Base-by-base conservation (phyloP, 305 asterid genomes). In the Euphrasia arctica region DNA sequence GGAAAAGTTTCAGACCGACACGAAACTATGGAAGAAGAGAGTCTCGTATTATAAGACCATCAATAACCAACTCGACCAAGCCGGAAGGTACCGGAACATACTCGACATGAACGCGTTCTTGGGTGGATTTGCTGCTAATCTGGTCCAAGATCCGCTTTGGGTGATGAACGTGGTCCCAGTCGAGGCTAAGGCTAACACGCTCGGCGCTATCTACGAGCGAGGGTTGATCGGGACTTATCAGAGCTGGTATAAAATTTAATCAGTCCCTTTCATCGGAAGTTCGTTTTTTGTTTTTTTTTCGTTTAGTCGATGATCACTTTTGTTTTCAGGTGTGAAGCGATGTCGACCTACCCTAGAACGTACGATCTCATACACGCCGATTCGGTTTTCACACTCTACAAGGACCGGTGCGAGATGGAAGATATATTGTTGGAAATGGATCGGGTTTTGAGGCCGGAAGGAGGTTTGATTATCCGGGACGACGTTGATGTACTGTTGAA, bases 271-370 rank as follows among this genome's bases (percentile, higher is more conserved):
- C 32, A 18, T 39, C 18, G 8, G 3, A 9, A 39, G 11, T 39
- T 8, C 2, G 10, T 0, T 39, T 39, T 39, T 15, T 7, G 0
- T 18, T 18, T 18, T n/a, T 48, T 48, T 2, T 13, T 48, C 2
- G 22, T 48, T 48, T 48, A 22, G 8, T 48, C 54, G 0, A 3
- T n/a, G 15, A 55, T 45, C 14, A 9, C 2, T 31, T 60, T 67
- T 12, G 36, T 64, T 54, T 14, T 61, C 73, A 87, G 96, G 96
- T 89, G 96, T 43, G 95, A 89, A 57, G 92, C 92, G 12, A 82
- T 86, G 86, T 88, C 95, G 3, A 84, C 92, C 7, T 86, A 88
- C 58, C 96, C 96, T 10, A 75, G 95, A 78, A 86, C 92, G 6
- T 88, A 86, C 29, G 95, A 88, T 63, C 79, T 88, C 13, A 79